Evolutionary conservation across 139 green algal species (phyloP).

Genomic region (Chlorella ohadii): DNA sequence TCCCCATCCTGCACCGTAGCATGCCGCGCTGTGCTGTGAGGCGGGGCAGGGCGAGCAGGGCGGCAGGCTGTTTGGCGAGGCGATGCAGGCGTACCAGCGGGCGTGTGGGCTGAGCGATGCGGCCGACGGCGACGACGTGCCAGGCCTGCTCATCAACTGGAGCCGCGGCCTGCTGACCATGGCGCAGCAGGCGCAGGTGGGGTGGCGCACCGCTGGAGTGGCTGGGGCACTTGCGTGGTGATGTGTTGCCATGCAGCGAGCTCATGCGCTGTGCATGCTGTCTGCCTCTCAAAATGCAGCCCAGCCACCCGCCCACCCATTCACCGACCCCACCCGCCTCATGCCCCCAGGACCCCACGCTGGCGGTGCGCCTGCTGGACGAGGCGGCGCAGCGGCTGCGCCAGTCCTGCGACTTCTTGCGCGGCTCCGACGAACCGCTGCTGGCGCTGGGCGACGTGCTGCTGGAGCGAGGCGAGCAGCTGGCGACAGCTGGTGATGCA

Average conservation of each 20-base stretch:
- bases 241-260: no score
- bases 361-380: constrained; percentile 50
- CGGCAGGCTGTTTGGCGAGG: neutral
- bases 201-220: no score
- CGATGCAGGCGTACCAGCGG: constrained; percentile 37
- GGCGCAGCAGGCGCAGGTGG: constrained; percentile 37
- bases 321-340: neutral
- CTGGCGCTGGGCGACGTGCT: constrained; percentile 73
- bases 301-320: neutral
- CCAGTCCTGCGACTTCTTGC: constrained; percentile 54
- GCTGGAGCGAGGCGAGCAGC: constrained; percentile 58
- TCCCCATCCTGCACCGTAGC: neutral
- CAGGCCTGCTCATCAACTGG: constrained; percentile 86
- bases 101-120: constrained; percentile 43
- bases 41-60: neutral
- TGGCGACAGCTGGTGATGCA: constrained; percentile 5
- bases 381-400: constrained; percentile 61
- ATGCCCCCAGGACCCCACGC: constrained; percentile 21
- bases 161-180: constrained; percentile 60
- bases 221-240: neutral
- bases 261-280: no score
- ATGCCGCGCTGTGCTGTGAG: constrained; percentile 45
- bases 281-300: no score
- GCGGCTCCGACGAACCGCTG: constrained; percentile 62
- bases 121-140: constrained; percentile 61